phyloP scores from a whole-genome alignment of 441 rosid species.

The Syzygium malaccense region DNA sequence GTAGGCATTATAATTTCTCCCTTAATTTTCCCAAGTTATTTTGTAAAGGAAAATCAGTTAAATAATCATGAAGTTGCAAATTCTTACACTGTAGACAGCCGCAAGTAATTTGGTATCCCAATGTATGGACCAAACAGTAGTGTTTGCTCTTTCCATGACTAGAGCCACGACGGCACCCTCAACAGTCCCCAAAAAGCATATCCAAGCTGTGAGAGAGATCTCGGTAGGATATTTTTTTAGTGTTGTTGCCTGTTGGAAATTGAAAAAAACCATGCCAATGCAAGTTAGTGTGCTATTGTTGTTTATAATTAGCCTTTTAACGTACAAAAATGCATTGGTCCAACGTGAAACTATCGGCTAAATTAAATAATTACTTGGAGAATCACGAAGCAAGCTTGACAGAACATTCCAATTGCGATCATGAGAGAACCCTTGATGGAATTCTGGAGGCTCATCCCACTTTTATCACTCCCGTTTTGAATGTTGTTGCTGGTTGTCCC shows the following conservation, averaged over 20 bases:
- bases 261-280: not conserved
- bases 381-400: not conserved
- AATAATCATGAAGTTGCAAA: too few relatives aligned
- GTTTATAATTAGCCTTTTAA: not conserved
- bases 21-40: not conserved
- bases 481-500: not conserved
- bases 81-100: not conserved
- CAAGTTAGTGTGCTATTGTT: not conserved
- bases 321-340: not conserved
- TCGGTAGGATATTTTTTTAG: constrained; percentile 65
- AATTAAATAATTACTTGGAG: not conserved
- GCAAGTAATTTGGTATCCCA: not conserved
- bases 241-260: constrained; percentile 52
- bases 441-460: constrained; percentile 33
- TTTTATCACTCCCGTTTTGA: constrained; percentile 7
- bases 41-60: not conserved
- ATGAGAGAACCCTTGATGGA: constrained; percentile 13
- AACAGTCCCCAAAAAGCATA: constrained; percentile 73
- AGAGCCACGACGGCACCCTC: constrained; percentile 54
- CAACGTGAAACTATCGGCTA: too few relatives aligned
- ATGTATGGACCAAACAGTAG: not conserved
- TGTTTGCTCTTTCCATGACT: constrained; percentile 44
- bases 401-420: not conserved
- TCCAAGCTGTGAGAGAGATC: constrained; percentile 79
- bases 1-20: not conserved